Conservation (phyloP, 306 rosid species). For the Rosa lucieae region DNA sequence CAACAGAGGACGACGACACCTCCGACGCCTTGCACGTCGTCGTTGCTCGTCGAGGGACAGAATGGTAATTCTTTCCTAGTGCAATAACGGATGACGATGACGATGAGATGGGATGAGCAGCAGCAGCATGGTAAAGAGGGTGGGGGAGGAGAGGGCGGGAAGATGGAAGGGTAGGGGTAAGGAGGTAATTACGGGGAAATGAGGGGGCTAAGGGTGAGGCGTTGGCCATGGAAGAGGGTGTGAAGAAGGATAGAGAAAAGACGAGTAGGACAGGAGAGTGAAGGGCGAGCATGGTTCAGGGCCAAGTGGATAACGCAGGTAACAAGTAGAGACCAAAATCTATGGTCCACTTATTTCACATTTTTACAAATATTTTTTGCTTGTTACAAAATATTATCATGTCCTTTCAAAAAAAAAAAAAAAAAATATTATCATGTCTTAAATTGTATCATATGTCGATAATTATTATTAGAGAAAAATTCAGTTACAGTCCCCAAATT, state of each 20-base stretch:
- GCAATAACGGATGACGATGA: background rate
- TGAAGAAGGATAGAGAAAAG: background rate
- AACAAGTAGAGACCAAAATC: background rate
- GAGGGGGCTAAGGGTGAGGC: slow-evolving; percentile 44
- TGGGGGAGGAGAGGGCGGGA: slow-evolving; percentile 12
- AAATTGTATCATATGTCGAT: too few relatives aligned
- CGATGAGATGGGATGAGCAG: background rate
- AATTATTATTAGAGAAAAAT: too few relatives aligned
- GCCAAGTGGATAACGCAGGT: slow-evolving; percentile 6
- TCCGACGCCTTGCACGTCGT: slow-evolving; percentile 49
- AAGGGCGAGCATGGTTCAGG: slow-evolving; percentile 19
- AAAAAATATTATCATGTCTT: too few relatives aligned
- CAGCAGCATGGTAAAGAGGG: background rate
- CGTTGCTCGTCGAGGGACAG: background rate
- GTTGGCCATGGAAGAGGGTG: slow-evolving; percentile 40
- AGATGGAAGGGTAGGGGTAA: slow-evolving; percentile 12
- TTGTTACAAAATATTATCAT: too few relatives aligned
- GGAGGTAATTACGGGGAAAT: slow-evolving; percentile 22
- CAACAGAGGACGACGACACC: slow-evolving; percentile 3
- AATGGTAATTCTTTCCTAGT: background rate
- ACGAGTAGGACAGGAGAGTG: slow-evolving; percentile 6
- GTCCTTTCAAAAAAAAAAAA: too few relatives aligned
- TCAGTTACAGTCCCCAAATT: too few relatives aligned
- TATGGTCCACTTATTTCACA: background rate
- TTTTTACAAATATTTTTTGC: background rate